Evolutionary conservation across 495 filamentous ascomycete species (phyloP).

Genomic region (Ramalina intermedia): DNA sequence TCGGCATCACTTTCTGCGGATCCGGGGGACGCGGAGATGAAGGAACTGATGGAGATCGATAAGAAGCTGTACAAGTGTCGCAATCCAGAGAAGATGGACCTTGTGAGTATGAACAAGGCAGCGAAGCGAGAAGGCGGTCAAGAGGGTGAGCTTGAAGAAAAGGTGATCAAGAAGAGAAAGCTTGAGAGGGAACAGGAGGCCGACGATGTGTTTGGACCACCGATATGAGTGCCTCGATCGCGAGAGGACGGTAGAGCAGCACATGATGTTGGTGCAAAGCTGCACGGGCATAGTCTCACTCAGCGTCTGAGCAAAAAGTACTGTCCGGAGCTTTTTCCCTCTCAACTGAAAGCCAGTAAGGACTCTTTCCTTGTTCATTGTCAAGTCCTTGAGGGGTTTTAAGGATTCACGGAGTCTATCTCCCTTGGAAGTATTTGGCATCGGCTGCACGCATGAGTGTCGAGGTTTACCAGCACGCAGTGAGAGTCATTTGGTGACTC

Average conservation of each 20-base stretch:
- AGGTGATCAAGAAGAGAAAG: conserved; percentile 45
- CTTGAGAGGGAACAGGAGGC: conserved; percentile 36
- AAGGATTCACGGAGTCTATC: no score
- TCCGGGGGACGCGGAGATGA: conserved; percentile 26
- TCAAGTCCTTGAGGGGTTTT: background rate
- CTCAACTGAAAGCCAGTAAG: background rate
- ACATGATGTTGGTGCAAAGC: no score
- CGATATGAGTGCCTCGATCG: background rate
- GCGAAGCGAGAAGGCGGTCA: conserved; percentile 28
- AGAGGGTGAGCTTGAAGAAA: conserved; percentile 13
- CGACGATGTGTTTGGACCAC: conserved; percentile 30
- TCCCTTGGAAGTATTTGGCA: background rate
- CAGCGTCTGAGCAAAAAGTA: no score
- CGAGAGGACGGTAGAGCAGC: no score
- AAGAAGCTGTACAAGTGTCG: conserved; percentile 70
- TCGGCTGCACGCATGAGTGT: no score
- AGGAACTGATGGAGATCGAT: conserved; percentile 40
- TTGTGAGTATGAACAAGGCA: conserved; percentile 22
- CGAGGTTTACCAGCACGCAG: no score
- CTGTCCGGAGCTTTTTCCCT: no score
- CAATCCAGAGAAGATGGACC: conserved; percentile 47
- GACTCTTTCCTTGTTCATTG: no score
- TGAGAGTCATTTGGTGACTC: no score
- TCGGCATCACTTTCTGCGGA: conserved; percentile 26
- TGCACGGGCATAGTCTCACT: no score